These are phyloP conservation scores for Cucumis sativus DNA, from an alignment of 306 rosid species.

Conservation along the genomic window DNA sequence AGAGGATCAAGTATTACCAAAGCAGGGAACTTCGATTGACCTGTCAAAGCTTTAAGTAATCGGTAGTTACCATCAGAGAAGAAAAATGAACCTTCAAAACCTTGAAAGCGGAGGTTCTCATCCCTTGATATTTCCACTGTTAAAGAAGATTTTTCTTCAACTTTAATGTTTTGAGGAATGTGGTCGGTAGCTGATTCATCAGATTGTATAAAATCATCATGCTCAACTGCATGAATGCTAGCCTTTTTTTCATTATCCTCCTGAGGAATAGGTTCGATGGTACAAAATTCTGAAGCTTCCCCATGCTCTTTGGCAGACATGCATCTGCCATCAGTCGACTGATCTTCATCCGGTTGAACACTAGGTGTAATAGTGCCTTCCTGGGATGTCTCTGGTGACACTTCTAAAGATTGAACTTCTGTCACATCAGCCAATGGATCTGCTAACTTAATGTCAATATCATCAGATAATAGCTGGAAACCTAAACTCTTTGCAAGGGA, in stretches of 20 bases:
- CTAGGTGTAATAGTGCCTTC: slow-evolving; percentile 22
- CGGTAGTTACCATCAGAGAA: slow-evolving; percentile 71
- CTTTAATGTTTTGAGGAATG: slow-evolving; percentile 14
- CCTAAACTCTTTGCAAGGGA: slow-evolving; percentile 83
- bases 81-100: slow-evolving; percentile 69
- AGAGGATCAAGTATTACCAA: slow-evolving; percentile 76
- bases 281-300: slow-evolving; percentile 25
- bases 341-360: slow-evolving; percentile 23
- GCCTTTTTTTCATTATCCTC: slow-evolving; percentile 25
- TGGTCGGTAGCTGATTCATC: slow-evolving; percentile 24
- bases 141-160: slow-evolving; percentile 26
- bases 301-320: slow-evolving; percentile 20
- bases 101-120: slow-evolving; percentile 30
- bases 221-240: slow-evolving; percentile 21
- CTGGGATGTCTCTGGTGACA: slow-evolving; percentile 26
- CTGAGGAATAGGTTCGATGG: slow-evolving; percentile 22
- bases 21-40: slow-evolving; percentile 45
- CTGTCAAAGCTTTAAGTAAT: slow-evolving; percentile 60
- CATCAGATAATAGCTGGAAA: slow-evolving; percentile 86
- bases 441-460: slow-evolving; percentile 47
- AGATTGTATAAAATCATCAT: slow-evolving; percentile 19
- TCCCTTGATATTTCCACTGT: slow-evolving; percentile 20
- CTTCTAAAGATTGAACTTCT: slow-evolving; percentile 36
- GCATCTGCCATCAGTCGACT: slow-evolving; percentile 5
- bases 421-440: slow-evolving; percentile 23